Percentiles rank a stretch among this genome's conserved stretches.
phyloP scores from a whole-genome alignment of 2,329 filamentous ascomycete species.

The Penicillium sp. region DNA sequence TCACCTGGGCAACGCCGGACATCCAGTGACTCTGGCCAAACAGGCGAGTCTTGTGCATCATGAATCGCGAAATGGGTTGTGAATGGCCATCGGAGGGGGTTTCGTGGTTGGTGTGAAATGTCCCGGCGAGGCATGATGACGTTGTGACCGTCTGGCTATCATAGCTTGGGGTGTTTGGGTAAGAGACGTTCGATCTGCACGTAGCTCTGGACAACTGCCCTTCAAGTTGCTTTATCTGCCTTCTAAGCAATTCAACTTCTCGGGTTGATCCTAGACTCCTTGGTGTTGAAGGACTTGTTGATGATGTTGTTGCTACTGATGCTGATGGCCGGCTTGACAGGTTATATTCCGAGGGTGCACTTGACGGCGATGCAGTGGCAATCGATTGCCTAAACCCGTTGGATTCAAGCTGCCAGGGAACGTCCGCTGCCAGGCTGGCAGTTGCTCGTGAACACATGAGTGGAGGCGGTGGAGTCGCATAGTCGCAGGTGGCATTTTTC shows the following conservation, averaged over 20 bases:
- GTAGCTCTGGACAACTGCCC: constrained; percentile 40
- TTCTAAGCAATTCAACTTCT: constrained; percentile 44
- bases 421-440: not conserved
- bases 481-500: constrained; percentile 27
- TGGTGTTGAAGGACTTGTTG: constrained; percentile 24
- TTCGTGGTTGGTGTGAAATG: constrained; percentile 48
- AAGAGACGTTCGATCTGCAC: constrained; percentile 14
- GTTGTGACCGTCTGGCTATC: constrained; percentile 39
- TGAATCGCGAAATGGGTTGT: constrained; percentile 42
- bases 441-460: constrained; percentile 7
- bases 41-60: constrained; percentile 56
- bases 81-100: constrained; percentile 32
- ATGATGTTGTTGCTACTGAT: constrained; percentile 10
- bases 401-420: not conserved
- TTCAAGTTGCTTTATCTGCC: constrained; percentile 49
- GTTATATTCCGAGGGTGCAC: constrained; percentile 7
- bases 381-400: not conserved
- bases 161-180: constrained; percentile 23
- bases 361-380: not conserved
- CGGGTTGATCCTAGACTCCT: constrained; percentile 23
- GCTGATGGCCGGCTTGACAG: constrained; percentile 11
- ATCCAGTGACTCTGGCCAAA: constrained; percentile 61
- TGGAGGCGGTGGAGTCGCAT: constrained; percentile 12
- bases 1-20: constrained; percentile 42
- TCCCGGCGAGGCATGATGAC: constrained; percentile 38